Evolutionary conservation across 306 rosid genomes (phyloP).

Genomic region (Begonia masoniana): DNA sequence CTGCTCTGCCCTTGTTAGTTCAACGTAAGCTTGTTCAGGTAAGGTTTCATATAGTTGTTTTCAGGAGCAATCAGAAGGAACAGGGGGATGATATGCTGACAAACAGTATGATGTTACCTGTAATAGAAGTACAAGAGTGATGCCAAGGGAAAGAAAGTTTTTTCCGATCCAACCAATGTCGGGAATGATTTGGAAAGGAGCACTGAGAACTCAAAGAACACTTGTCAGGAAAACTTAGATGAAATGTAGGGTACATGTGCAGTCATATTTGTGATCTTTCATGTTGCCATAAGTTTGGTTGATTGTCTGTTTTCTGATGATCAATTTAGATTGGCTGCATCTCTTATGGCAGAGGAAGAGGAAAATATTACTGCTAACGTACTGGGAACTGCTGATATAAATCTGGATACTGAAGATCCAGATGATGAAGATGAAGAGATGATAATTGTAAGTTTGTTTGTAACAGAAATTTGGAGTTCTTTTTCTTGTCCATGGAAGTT

Average conservation of each 20-base stretch:
- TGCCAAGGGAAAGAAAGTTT: constrained; percentile 27
- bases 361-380: constrained; percentile 20
- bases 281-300: constrained; percentile 15
- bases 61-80: constrained; percentile 1
- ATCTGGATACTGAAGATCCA: constrained; percentile 23
- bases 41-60: constrained; percentile 2
- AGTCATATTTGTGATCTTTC: constrained; percentile 4
- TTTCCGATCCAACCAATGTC: constrained; percentile 19
- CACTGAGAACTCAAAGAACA: constrained; percentile 13
- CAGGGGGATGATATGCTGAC: constrained; percentile 2
- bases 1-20: constrained; percentile 2
- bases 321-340: constrained; percentile 78
- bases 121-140: constrained; percentile 17
- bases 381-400: constrained; percentile 21
- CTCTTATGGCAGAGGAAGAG: constrained; percentile 61
- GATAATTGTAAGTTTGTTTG: constrained; percentile 40
- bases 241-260: constrained; percentile 42
- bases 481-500: no score
- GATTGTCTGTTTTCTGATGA: background rate
- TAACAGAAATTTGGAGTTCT: constrained; percentile 5
- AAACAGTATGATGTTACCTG: constrained; percentile 9
- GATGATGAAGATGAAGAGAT: constrained; percentile 48
- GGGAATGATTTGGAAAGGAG: constrained; percentile 21
- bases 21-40: constrained; percentile 7
- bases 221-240: constrained; percentile 35